phyloP scores from a whole-genome alignment of 495 filamentous ascomycete species.

The Delitschia confertaspora region DNA sequence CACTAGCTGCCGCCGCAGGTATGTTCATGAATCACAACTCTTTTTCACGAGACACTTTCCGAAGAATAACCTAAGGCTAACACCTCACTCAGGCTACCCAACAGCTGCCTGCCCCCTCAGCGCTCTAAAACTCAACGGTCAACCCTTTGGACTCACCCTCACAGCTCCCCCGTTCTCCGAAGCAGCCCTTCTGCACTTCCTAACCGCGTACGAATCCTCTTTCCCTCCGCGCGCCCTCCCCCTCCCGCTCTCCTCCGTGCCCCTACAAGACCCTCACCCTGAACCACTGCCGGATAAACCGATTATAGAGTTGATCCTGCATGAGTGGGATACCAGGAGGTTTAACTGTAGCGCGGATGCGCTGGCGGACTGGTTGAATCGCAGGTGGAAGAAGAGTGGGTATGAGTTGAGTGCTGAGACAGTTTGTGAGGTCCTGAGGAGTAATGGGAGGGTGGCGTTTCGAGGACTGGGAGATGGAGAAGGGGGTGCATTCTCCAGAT shows the following conservation, averaged over 20 bases:
- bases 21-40: not conserved
- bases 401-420: conserved; percentile 27
- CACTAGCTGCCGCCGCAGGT: conserved; percentile 26
- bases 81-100: conserved; percentile 23
- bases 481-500: conserved; percentile 24
- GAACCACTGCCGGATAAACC: conserved; percentile 24
- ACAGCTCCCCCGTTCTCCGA: conserved; percentile 22
- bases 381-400: conserved; percentile 27
- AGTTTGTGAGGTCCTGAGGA: conserved; percentile 24
- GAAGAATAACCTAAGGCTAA: not conserved
- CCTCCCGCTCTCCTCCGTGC: conserved; percentile 16
- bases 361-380: conserved; percentile 28
- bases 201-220: conserved; percentile 28
- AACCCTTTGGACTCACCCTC: conserved; percentile 28
- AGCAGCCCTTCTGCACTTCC: conserved; percentile 24
- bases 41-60: not conserved
- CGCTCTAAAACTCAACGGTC: conserved; percentile 26
- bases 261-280: conserved; percentile 22
- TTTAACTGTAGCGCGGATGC: conserved; percentile 24
- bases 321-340: conserved; percentile 27
- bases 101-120: conserved; percentile 26
- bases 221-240: conserved; percentile 25
- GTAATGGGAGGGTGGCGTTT: conserved; percentile 27
- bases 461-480: conserved; percentile 27
- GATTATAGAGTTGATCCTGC: conserved; percentile 25